Evolutionary conservation across 306 rosid genomes (phyloP).

Genomic region (Quercus rubra): DNA sequence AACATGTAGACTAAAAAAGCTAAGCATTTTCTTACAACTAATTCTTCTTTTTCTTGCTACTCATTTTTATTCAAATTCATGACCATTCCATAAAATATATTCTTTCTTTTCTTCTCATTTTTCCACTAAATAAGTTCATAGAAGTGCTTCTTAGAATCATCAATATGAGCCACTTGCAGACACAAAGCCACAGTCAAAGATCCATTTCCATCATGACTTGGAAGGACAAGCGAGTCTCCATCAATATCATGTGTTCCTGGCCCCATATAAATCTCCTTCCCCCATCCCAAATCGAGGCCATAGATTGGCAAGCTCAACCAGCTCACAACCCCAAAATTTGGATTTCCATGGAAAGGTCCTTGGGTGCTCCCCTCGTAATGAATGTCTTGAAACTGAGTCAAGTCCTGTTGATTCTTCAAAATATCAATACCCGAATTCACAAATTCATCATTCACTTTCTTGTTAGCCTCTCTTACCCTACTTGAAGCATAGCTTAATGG

Average conservation of each 20-base stretch:
- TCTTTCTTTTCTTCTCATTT: too few relatives aligned
- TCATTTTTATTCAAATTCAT: too few relatives aligned
- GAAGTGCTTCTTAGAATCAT: slow-evolving; percentile 47
- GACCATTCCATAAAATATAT: too few relatives aligned
- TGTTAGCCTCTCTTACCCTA: slow-evolving; percentile 45
- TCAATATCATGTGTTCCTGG: slow-evolving; percentile 42
- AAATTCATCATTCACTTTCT: slow-evolving; percentile 44
- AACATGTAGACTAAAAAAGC: too few relatives aligned
- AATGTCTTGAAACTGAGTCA: slow-evolving; percentile 49
- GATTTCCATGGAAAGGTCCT: slow-evolving; percentile 42
- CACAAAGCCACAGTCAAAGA: slow-evolving; percentile 42
- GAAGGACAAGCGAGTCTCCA: slow-evolving; percentile 41
- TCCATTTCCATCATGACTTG: slow-evolving; percentile 39
- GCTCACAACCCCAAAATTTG: slow-evolving; percentile 43
- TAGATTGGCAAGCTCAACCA: slow-evolving; percentile 53
- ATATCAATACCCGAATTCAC: slow-evolving; percentile 35
- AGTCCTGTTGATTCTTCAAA: slow-evolving; percentile 39
- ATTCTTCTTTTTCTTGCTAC: too few relatives aligned
- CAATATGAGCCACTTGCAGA: slow-evolving; percentile 44
- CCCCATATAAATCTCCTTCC: slow-evolving; percentile 47
- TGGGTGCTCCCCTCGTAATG: slow-evolving; percentile 9
- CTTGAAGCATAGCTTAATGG: slow-evolving; percentile 53
- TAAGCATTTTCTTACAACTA: too few relatives aligned
- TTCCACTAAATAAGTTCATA: slow-evolving; percentile 18
- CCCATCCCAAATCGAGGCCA: slow-evolving; percentile 70